Evolutionary conservation across 2,329 filamentous ascomycete species (phyloP).

Genomic region (Fusarium nelsonii): DNA sequence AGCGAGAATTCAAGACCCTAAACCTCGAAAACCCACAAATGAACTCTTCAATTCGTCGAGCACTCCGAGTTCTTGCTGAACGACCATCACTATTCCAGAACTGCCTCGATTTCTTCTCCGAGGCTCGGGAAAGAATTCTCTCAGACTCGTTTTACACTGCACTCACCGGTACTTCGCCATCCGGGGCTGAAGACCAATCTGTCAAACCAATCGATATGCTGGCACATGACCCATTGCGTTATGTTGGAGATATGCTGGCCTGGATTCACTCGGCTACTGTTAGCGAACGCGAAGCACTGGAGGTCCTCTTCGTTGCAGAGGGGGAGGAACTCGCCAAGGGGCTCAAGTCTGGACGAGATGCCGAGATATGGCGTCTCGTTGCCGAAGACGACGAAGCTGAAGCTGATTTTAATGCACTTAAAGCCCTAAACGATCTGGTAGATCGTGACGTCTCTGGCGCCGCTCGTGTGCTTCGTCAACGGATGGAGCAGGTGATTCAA

Average conservation of each 20-base stretch:
- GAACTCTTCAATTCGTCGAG: constrained; percentile 83
- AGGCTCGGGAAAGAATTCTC: constrained; percentile 86
- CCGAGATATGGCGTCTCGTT: constrained; percentile 83
- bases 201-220: constrained; percentile 94
- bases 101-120: constrained; percentile 92
- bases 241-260: constrained; percentile 96
- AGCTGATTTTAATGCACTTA: constrained; percentile 79
- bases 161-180: constrained; percentile 77
- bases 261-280: constrained; percentile 97
- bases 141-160: constrained; percentile 92
- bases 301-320: constrained; percentile 90
- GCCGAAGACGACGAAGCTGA: constrained; percentile 67
- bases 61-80: constrained; percentile 88
- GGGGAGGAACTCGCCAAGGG: constrained; percentile 88
- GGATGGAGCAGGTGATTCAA: constrained; percentile 91
- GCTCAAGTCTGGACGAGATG: constrained; percentile 82
- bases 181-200: constrained; percentile 68
- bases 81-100: constrained; percentile 91
- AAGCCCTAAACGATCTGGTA: constrained; percentile 86
- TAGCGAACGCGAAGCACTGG: constrained; percentile 91
- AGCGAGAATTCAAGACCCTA: constrained; percentile 90
- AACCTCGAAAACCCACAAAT: constrained; percentile 97
- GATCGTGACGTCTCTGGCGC: constrained; percentile 87
- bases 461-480: constrained; percentile 84
- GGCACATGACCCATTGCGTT: constrained; percentile 90